Conservation (phyloP, 1,284 basidiomycete genomes). For the Malassezia dermatis region DNA sequence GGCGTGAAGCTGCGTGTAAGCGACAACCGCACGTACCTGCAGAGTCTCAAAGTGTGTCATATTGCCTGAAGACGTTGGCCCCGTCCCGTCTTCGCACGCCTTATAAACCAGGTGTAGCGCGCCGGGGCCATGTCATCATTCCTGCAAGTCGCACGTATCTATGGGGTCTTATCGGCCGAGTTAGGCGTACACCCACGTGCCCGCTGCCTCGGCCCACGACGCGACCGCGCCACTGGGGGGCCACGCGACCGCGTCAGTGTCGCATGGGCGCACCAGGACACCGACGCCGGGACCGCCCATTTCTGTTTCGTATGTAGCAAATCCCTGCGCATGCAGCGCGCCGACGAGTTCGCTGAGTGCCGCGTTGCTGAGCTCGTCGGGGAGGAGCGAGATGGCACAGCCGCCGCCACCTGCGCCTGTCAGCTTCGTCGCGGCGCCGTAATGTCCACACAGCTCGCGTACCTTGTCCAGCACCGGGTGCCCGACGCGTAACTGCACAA, state of each 20-base stretch:
- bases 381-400: slow-evolving; percentile 87
- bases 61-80: background rate
- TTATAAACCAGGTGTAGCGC: background rate
- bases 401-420: slow-evolving; percentile 99
- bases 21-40: slow-evolving; percentile 15
- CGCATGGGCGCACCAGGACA: slow-evolving; percentile 55
- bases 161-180: background rate
- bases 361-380: slow-evolving; percentile 58
- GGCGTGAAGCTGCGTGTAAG: slow-evolving; percentile 59
- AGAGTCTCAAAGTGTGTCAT: slow-evolving; percentile 46
- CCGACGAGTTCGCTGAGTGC: slow-evolving; percentile 20
- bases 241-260: background rate
- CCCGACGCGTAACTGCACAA: slow-evolving; percentile 81
- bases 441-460: slow-evolving; percentile 59
- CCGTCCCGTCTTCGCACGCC: background rate
- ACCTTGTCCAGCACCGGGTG: slow-evolving; percentile 80
- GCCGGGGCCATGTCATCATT: slow-evolving; percentile 1
- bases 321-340: slow-evolving; percentile 53
- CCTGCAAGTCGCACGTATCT: background rate
- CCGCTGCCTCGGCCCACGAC: background rate
- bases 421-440: slow-evolving; percentile 78
- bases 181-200: slow-evolving; percentile 15
- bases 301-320: slow-evolving; percentile 76
- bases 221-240: background rate
- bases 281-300: slow-evolving; percentile 88